Conservation (phyloP, 164 flowering plant species). For the Umbilicus rupestris region DNA sequence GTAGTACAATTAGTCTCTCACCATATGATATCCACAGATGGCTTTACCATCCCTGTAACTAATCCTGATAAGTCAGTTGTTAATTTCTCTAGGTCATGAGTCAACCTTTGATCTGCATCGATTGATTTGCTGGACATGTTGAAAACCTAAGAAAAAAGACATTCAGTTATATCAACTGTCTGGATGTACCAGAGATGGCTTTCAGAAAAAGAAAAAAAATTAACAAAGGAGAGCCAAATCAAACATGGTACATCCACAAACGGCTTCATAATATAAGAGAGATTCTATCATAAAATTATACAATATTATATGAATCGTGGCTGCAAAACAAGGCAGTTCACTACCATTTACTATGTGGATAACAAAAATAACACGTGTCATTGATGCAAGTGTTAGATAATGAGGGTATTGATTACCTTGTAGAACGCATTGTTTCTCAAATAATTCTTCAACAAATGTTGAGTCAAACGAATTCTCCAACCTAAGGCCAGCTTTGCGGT, state of each 20-base stretch:
- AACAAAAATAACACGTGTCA: neutral
- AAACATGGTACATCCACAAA: neutral
- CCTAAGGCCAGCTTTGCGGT: slow-evolving; percentile 83
- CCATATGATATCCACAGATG: slow-evolving; percentile 93
- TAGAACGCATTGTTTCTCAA: slow-evolving; percentile 84
- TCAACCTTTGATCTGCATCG: slow-evolving; percentile 96
- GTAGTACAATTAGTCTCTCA: slow-evolving; percentile 21
- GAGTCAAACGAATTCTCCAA: slow-evolving; percentile 92
- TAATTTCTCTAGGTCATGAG: slow-evolving; percentile 86
- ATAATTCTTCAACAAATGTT: slow-evolving; percentile 72
- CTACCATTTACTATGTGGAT: neutral
- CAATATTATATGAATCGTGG: neutral
- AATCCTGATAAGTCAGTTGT: slow-evolving; percentile 80
- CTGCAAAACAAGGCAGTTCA: neutral
- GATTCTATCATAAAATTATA: neutral
- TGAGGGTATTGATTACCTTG: slow-evolving; percentile 42
- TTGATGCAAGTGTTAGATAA: neutral
- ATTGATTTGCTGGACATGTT: slow-evolving; percentile 59
- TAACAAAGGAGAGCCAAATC: neutral
- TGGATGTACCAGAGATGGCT: neutral
- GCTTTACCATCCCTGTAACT: slow-evolving; percentile 98
- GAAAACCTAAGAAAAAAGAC: slow-evolving; percentile 53
- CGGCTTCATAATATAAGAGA: neutral
- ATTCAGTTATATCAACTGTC: neutral
- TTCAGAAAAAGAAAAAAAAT: neutral